phyloP scores from a whole-genome alignment of 2,329 filamentous ascomycete genomes.

The Stagonosporopsis tanaceti region DNA sequence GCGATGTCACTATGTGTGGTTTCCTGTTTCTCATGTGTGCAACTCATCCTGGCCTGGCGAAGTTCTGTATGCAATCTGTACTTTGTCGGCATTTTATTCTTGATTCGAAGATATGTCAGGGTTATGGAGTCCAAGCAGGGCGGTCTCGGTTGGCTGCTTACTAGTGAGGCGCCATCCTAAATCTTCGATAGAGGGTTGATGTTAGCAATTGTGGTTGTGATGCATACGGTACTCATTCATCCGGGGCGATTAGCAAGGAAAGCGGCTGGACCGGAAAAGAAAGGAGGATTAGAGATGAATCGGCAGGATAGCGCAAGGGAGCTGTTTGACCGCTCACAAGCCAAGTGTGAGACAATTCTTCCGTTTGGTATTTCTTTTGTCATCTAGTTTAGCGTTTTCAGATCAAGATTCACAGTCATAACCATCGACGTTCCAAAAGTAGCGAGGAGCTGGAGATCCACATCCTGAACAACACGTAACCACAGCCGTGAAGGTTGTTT shows the following conservation, averaged over 20 bases:
- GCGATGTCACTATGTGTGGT: neutral
- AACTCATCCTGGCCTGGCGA: neutral
- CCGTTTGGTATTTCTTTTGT: neutral
- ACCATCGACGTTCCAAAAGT: neutral
- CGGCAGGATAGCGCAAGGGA: slow-evolving; percentile 4
- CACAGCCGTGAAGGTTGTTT: neutral
- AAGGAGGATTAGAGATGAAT: slow-evolving; percentile 1
- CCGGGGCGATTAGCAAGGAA: neutral
- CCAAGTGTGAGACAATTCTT: neutral
- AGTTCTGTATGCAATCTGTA: neutral
- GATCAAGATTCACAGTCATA: neutral
- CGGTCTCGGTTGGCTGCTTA: slow-evolving; percentile 9
- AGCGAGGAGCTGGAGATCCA: neutral
- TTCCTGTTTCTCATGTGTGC: neutral
- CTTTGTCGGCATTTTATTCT: neutral
- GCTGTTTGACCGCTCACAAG: neutral
- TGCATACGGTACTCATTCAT: neutral
- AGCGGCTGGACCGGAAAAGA: neutral
- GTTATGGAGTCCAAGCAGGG: neutral
- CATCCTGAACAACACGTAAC: neutral
- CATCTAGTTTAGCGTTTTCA: neutral
- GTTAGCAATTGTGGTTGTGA: neutral
- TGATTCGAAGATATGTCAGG: neutral
- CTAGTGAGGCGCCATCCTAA: neutral
- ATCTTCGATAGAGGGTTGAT: slow-evolving; percentile 4